Evolutionary conservation across 2,329 filamentous ascomycete genomes (phyloP).

Genomic region (Myriangium duriaei): DNA sequence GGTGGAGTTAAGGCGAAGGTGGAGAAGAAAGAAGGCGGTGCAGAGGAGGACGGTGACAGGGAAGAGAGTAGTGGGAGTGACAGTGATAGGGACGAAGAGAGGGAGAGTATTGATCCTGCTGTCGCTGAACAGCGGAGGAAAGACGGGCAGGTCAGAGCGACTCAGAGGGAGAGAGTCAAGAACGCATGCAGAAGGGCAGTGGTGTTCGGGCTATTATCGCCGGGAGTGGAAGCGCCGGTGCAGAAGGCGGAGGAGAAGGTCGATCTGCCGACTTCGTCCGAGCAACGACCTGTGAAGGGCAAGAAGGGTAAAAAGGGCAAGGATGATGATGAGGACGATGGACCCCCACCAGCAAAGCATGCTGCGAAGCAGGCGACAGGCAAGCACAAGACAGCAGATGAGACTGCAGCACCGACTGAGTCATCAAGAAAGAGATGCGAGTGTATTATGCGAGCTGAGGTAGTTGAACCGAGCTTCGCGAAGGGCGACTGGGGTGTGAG

Average conservation of each 20-base stretch:
- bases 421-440: slow-evolving; percentile 37
- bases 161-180: slow-evolving; percentile 46
- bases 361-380: no score
- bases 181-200: slow-evolving; percentile 50
- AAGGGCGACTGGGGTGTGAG: slow-evolving; percentile 49
- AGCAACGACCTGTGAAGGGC: slow-evolving; percentile 8
- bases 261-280: slow-evolving; percentile 8
- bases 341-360: no score
- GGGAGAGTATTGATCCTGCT: slow-evolving; percentile 32
- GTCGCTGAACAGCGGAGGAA: slow-evolving; percentile 39
- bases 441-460: slow-evolving; percentile 45
- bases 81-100: slow-evolving; percentile 42
- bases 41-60: slow-evolving; percentile 8
- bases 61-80: slow-evolving; percentile 13
- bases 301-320: slow-evolving; percentile 15
- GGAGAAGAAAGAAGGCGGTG: slow-evolving; percentile 1
- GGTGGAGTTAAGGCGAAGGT: no score
- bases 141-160: slow-evolving; percentile 36
- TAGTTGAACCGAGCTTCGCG: slow-evolving; percentile 48
- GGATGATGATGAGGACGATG: no score
- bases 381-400: no score
- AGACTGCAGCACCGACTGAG: neutral
- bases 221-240: slow-evolving; percentile 12
- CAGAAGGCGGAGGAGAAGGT: slow-evolving; percentile 13
- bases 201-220: slow-evolving; percentile 39